Evolutionary conservation across 257 asterid genomes (phyloP), one percentile per base, ranked within the genome.

Genomic region (Petunia axillaris): DNA sequence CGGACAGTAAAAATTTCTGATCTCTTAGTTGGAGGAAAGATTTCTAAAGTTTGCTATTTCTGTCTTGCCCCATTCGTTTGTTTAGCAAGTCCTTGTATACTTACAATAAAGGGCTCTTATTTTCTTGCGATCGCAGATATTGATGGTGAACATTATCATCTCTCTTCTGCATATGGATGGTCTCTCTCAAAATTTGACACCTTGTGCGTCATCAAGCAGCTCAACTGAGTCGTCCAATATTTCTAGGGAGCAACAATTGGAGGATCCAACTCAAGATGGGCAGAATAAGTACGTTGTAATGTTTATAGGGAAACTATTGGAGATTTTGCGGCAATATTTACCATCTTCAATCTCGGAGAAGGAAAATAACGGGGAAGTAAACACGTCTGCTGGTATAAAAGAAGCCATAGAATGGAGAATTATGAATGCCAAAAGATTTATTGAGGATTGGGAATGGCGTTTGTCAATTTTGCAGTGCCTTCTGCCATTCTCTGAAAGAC

Each of bases 401-500:
- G 96, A 91, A 86, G 97, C 97, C 84, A 67, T 93, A 80, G 98
- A 93, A 84, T 95, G 97, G 97, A 89, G 97, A 88, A 84, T 91
- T 77, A 81, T 86, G 87, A 92, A 87, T 76, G 97, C 98, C 81
- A 93, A 90, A 87, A 87, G 88, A 54, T 89, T 87, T 77, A 82
- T 92, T 85, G 98, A 93, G 79, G 99, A 95, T 79, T 95, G 99
- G 99, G 97, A 90, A 84, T 95, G 99, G 99, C 98, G 99, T 65
- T 89, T 95, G 79, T 93, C 97, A 84, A 89, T 95, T 86, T 90
- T 95, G 89, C 98, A 92, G 84, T 84, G 93, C 86, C 97, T 95
- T 85, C 86, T 92, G 79, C 98, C 98, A 73, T 89, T 91, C 85
- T 90, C 96, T 82, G 99, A 91, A 65, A 98, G 97, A 48, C 95